These are phyloP conservation scores for Calonectria pauciramosa DNA, from an alignment of 2,329 filamentous ascomycete species.

Conservation along the genomic window DNA sequence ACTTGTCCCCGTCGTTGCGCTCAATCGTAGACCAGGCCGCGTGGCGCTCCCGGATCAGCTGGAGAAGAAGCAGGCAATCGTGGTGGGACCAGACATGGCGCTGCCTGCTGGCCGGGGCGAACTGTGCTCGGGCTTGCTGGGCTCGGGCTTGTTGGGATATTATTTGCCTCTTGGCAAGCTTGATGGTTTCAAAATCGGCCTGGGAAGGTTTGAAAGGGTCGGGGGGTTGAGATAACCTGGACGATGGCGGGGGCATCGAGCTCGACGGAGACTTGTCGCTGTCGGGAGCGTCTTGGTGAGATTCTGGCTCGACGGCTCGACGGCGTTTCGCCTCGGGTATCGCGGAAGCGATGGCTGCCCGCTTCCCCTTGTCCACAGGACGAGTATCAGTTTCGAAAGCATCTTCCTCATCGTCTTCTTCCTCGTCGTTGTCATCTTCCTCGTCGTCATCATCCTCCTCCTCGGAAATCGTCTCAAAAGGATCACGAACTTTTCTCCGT, in stretches of 20 bases:
- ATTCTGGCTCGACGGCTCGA: conserved; percentile 9
- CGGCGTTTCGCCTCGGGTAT: conserved; percentile 33
- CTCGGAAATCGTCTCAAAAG: neutral
- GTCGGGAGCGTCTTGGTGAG: conserved; percentile 1
- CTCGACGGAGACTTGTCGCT: conserved; percentile 7
- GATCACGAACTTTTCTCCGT: conserved; percentile 13
- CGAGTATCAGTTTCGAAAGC: conserved; percentile 48
- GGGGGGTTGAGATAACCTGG: conserved; percentile 15
- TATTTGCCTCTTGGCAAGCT: conserved; percentile 42
- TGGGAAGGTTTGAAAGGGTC: conserved; percentile 16
- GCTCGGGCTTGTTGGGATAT: conserved; percentile 34
- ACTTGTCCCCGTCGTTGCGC: conserved; percentile 48
- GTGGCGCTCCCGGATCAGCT: conserved; percentile 52
- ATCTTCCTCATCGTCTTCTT: conserved; percentile 44
- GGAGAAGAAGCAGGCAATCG: conserved; percentile 59
- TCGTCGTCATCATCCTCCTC: conserved; percentile 30
- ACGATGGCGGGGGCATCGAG: conserved; percentile 13
- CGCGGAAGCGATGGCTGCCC: conserved; percentile 26
- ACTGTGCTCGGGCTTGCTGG: conserved; percentile 46
- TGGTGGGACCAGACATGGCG: conserved; percentile 57
- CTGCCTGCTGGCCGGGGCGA: conserved; percentile 31
- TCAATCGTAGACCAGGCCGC: conserved; percentile 52
- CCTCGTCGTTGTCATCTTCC: conserved; percentile 31
- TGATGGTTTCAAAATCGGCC: conserved; percentile 42
- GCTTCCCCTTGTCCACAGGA: conserved; percentile 42